These are phyloP conservation scores for Metarhizium rileyi DNA, from an alignment of 2,329 filamentous ascomycete genomes.

Conservation along the genomic window DNA sequence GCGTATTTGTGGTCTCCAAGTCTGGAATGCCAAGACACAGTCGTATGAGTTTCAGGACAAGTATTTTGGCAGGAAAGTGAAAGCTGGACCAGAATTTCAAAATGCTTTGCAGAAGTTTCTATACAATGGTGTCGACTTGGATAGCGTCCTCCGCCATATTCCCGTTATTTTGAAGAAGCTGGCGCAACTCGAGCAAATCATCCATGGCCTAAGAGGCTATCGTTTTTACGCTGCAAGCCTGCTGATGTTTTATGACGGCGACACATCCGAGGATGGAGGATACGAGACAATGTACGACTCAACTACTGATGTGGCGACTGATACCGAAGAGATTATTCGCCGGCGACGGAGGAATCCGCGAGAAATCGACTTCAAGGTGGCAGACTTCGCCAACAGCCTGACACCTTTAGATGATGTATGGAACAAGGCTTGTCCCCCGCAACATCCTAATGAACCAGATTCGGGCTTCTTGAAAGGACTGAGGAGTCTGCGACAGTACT, in stretches of 20 bases:
- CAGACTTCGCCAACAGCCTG: slow-evolving; percentile 96
- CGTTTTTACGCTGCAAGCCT: slow-evolving; percentile 93
- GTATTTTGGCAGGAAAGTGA: slow-evolving; percentile 84
- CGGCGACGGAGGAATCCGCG: slow-evolving; percentile 39
- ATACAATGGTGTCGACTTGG: slow-evolving; percentile 76
- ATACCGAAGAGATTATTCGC: slow-evolving; percentile 44
- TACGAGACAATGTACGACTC: slow-evolving; percentile 46
- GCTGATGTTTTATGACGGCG: slow-evolving; percentile 94
- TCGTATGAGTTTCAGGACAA: slow-evolving; percentile 96
- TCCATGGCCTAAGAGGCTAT: slow-evolving; percentile 70
- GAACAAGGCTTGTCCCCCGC: slow-evolving; percentile 65
- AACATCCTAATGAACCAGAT: slow-evolving; percentile 71
- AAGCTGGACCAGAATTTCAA: slow-evolving; percentile 82
- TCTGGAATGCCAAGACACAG: slow-evolving; percentile 80
- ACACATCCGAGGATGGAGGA: slow-evolving; percentile 38
- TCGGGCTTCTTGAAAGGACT: slow-evolving; percentile 82
- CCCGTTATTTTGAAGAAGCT: slow-evolving; percentile 81
- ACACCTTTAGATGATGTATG: slow-evolving; percentile 68
- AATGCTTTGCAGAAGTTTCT: slow-evolving; percentile 81
- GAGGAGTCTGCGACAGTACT: slow-evolving; percentile 69
- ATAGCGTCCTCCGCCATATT: slow-evolving; percentile 76
- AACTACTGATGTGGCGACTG: slow-evolving; percentile 48
- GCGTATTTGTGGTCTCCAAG: slow-evolving; percentile 88
- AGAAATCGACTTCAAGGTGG: slow-evolving; percentile 88
- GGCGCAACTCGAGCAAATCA: slow-evolving; percentile 71